phyloP scores from a whole-genome alignment of 2,329 filamentous ascomycete genomes.

The Alternaria atra region DNA sequence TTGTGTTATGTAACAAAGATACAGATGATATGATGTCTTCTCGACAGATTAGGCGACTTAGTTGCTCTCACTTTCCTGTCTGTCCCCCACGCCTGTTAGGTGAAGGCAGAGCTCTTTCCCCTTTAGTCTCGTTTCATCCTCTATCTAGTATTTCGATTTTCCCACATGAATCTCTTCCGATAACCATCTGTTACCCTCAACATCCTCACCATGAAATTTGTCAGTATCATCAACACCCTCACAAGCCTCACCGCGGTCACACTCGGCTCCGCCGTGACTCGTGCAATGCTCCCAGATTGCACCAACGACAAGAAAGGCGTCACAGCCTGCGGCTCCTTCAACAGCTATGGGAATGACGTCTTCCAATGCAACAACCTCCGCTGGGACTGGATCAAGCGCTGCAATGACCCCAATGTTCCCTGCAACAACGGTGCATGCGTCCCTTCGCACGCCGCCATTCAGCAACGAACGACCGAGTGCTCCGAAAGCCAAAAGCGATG shows the following conservation, averaged over 20 bases:
- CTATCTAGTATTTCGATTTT: too few species aligned
- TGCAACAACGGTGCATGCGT: neutral
- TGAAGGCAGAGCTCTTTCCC: neutral
- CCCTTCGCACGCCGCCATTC: neutral
- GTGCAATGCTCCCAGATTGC: neutral
- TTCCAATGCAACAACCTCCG: neutral
- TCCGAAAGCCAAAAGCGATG: neutral
- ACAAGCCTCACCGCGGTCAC: neutral
- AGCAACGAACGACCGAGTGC: neutral
- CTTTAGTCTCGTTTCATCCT: neutral
- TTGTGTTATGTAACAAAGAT: neutral
- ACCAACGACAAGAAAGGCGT: neutral
- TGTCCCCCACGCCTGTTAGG: neutral
- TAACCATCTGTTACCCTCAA: neutral
- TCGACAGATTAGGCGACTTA: neutral
- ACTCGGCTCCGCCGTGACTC: neutral
- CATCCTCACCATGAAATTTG: neutral
- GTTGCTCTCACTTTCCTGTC: neutral
- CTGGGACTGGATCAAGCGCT: neutral
- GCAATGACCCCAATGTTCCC: neutral
- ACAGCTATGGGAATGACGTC: neutral
- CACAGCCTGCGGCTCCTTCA: neutral
- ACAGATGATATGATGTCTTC: neutral
- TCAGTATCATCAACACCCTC: neutral
- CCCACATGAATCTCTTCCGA: neutral